Evolutionary conservation across 2,329 filamentous ascomycete species (phyloP).

Genomic region (Colletotrichum orchidophilum): DNA sequence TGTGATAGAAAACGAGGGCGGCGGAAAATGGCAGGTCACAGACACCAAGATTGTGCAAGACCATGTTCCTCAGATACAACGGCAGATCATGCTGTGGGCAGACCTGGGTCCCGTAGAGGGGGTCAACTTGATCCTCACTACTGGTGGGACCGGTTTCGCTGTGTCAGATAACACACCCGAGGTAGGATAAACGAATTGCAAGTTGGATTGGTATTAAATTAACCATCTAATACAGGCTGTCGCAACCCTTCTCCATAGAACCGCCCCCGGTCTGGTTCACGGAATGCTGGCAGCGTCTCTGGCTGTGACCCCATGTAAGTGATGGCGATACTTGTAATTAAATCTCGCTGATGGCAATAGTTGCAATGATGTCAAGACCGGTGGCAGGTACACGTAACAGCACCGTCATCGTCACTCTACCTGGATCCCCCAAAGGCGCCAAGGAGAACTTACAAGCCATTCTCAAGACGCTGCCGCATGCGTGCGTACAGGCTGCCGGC

Average conservation of each 20-base stretch:
- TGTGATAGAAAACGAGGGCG: slow-evolving; percentile 74
- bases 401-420: slow-evolving; percentile 86
- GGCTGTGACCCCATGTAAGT: slow-evolving; percentile 87
- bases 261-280: slow-evolving; percentile 92
- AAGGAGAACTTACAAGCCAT: slow-evolving; percentile 92
- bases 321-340: too few relatives aligned
- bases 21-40: slow-evolving; percentile 75
- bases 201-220: background rate
- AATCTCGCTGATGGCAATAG: slow-evolving; percentile 54
- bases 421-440: slow-evolving; percentile 94
- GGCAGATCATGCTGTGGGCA: slow-evolving; percentile 75
- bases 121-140: slow-evolving; percentile 84
- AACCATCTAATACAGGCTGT: slow-evolving; percentile 67
- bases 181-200: slow-evolving; percentile 54
- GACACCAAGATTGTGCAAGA: slow-evolving; percentile 83
- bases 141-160: slow-evolving; percentile 93
- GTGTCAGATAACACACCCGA: slow-evolving; percentile 88
- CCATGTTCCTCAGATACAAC: slow-evolving; percentile 77
- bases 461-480: slow-evolving; percentile 90
- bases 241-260: slow-evolving; percentile 79
- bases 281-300: slow-evolving; percentile 90
- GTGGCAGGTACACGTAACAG: slow-evolving; percentile 87
- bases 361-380: slow-evolving; percentile 96
- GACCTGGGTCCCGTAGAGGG: slow-evolving; percentile 65
- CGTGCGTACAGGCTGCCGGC: slow-evolving; percentile 89